Conservation (phyloP, 1,284 basidiomycete species). For the Ceratobasidium sp. region DNA sequence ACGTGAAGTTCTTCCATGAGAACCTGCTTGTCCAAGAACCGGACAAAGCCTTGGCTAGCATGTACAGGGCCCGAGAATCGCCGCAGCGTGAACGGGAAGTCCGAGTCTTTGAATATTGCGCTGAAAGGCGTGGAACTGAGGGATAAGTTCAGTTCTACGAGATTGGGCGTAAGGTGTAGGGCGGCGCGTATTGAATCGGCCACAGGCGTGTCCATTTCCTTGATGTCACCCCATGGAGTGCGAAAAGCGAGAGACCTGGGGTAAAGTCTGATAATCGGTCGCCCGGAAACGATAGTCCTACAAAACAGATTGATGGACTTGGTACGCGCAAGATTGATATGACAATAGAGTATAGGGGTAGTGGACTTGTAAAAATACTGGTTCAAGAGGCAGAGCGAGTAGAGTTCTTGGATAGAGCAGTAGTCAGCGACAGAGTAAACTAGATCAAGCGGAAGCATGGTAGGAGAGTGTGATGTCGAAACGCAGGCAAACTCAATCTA, state of each 20-base stretch:
- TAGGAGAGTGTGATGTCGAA: not conserved
- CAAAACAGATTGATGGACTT: slow-evolving; percentile 29
- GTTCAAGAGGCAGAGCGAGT: slow-evolving; percentile 25
- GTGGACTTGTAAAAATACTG: slow-evolving; percentile 22
- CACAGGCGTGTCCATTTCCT: slow-evolving; percentile 11
- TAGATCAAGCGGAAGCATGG: slow-evolving; percentile 30
- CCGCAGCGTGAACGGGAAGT: slow-evolving; percentile 15
- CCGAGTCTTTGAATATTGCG: slow-evolving; percentile 7
- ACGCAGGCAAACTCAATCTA: not conserved
- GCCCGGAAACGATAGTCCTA: slow-evolving; percentile 7
- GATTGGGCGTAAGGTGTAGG: slow-evolving; percentile 9
- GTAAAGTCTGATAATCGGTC: not conserved
- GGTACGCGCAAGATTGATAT: slow-evolving; percentile 15
- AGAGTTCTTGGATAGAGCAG: slow-evolving; percentile 10
- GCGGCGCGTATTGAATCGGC: slow-evolving; percentile 22
- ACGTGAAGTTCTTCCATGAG: slow-evolving; percentile 15
- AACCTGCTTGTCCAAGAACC: slow-evolving; percentile 10
- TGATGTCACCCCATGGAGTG: slow-evolving; percentile 22
- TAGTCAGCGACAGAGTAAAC: slow-evolving; percentile 25
- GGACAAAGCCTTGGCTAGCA: slow-evolving; percentile 16
- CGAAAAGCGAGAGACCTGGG: slow-evolving; percentile 4
- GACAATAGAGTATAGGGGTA: slow-evolving; percentile 13
- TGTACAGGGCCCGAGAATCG: slow-evolving; percentile 16
- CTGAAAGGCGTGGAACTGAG: not conserved
- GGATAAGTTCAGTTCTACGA: slow-evolving; percentile 16